Evolutionary conservation across 2,329 filamentous ascomycete genomes (phyloP).

Genomic region (Claviceps quebecensis): DNA sequence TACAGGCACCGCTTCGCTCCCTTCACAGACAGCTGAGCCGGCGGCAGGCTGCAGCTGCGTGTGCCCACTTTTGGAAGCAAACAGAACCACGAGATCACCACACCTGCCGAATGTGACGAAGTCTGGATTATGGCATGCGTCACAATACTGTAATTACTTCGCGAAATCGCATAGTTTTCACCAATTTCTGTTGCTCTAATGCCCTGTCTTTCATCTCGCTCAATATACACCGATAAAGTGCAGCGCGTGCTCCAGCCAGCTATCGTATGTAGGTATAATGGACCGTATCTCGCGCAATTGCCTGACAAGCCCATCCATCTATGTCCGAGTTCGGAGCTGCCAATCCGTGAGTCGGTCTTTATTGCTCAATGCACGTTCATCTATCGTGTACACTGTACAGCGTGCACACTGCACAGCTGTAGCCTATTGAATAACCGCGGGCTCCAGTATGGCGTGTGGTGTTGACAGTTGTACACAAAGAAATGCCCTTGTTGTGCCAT

Average conservation of each 20-base stretch:
- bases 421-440: background rate
- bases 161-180: too few species aligned
- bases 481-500: background rate
- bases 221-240: too few species aligned
- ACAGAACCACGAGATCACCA: conserved; percentile 11
- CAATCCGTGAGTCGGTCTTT: too few species aligned
- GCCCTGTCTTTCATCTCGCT: too few species aligned
- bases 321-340: too few species aligned
- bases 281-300: too few species aligned
- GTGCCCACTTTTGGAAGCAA: conserved; percentile 13
- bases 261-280: too few species aligned
- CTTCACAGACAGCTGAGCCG: background rate
- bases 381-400: background rate
- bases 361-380: background rate
- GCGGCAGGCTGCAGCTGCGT: conserved; percentile 2
- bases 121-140: background rate
- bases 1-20: background rate
- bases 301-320: too few species aligned
- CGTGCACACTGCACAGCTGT: too few species aligned
- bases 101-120: background rate
- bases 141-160: too few species aligned
- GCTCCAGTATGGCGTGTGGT: background rate
- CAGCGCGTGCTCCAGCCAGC: too few species aligned
- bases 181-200: too few species aligned
- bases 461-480: background rate